phyloP scores from a whole-genome alignment of 768 basidiomycete genomes.

The Agrocybe pediades region DNA sequence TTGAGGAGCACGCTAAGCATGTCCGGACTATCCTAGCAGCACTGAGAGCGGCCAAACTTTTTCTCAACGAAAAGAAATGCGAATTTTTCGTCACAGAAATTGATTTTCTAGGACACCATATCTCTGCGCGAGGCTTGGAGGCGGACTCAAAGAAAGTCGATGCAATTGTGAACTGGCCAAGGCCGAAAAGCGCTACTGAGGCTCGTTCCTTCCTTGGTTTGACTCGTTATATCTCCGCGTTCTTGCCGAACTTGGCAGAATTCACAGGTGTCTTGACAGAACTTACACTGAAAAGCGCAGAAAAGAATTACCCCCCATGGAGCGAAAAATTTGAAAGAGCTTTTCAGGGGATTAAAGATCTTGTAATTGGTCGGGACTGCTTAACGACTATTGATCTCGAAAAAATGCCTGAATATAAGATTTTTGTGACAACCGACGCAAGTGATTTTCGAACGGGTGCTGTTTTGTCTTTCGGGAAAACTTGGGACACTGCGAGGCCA shows the following conservation, averaged over 20 bases:
- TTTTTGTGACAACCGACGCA: slow-evolving; percentile 36
- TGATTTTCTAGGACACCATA: slow-evolving; percentile 33
- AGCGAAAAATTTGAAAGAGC: neutral
- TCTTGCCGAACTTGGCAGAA: slow-evolving; percentile 12
- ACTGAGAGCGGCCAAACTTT: neutral
- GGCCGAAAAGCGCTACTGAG: slow-evolving; percentile 10
- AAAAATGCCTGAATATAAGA: slow-evolving; percentile 25
- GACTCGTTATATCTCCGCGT: slow-evolving; percentile 11
- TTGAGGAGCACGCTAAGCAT: slow-evolving; percentile 33
- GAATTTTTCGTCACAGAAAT: slow-evolving; percentile 21
- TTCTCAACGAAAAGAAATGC: slow-evolving; percentile 1
- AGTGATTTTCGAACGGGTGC: slow-evolving; percentile 29
- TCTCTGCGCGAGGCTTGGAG: slow-evolving; percentile 34
- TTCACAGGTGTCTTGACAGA: slow-evolving; percentile 1
- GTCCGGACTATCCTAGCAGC: slow-evolving; percentile 25
- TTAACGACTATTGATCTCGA: slow-evolving; percentile 5
- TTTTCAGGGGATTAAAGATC: slow-evolving; percentile 7
- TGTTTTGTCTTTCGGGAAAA: slow-evolving; percentile 29
- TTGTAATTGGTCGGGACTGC: slow-evolving; percentile 5
- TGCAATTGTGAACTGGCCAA: slow-evolving; percentile 29
- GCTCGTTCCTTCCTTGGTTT: slow-evolving; percentile 18
- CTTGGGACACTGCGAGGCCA: slow-evolving; percentile 34
- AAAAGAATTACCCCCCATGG: slow-evolving; percentile 11
- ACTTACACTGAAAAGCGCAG: slow-evolving; percentile 1
- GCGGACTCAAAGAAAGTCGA: slow-evolving; percentile 20